Base-by-base conservation (phyloP, 2,329 filamentous ascomycete species). In the Graphilbum sp. region DNA sequence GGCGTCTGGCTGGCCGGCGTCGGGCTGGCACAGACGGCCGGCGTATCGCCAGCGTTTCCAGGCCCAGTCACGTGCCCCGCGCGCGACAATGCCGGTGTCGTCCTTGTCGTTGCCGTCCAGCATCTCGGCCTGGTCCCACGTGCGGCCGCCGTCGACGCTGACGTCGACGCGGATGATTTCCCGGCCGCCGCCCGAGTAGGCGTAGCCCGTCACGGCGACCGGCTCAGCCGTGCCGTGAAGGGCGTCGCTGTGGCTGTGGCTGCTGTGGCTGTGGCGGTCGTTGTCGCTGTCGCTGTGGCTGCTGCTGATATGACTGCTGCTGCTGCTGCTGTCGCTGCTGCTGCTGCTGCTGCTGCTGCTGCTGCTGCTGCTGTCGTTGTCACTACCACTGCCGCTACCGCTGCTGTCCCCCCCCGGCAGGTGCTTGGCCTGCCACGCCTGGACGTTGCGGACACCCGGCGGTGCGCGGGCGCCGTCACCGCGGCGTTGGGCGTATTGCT, bases 91-190 rank as follows among this genome's bases (percentile, higher is more conserved):
- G 19, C 40, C 16, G 6, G 21, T 8, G 10, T 18, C 21, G 23
- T 39, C 38, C 2, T 4, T 21, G 15, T 13, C 25, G 12, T 27
- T 31, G 18, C 27, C 3, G 37, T 69, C 62, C 2, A 75, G 51
- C 19, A 79, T 61, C 37, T 63, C 54, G 8, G 76, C 77, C 48
- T 79, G 73, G 38, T 69, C 64, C 76, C 76, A 81, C 2, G 66
- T 71, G 39, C 58, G 60, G 30, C 76, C 76, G 19, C 68, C 70
- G 49, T 82, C 75, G 23, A 74, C 57, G 41, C 68, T 75, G 24
- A 80, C 59, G 45, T 82, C 77, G 3, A 82, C 75, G n/a, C 76
- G 69, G 34, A 75, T 64, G 44, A 80, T 75, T 50, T 64, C 64
- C 24, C 72, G 66, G 2, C 77, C 77, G 33, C 76, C 77, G 21